These are phyloP conservation scores for Turritis glabra DNA, from an alignment of 345 rosid species.

Conservation along the genomic window DNA sequence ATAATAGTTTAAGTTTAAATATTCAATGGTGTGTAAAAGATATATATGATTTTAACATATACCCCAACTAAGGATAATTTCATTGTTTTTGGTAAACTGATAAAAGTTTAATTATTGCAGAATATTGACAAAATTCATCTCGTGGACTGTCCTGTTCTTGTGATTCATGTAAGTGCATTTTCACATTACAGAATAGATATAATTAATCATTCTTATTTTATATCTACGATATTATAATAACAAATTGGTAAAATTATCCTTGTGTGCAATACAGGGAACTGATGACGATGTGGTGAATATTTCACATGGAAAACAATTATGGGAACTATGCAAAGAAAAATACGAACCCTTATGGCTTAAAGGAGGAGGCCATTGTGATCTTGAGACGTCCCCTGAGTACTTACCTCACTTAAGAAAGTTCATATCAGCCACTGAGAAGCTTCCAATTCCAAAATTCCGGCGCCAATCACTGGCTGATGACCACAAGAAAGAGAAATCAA, in stretches of 20 bases:
- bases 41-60: too few relatives aligned
- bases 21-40: too few relatives aligned
- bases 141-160: constrained; percentile 79
- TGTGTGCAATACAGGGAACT: constrained; percentile 61
- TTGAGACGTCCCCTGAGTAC: constrained; percentile 81
- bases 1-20: neutral
- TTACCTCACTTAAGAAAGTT: constrained; percentile 74
- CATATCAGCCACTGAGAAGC: constrained; percentile 69
- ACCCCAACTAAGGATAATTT: neutral
- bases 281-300: constrained; percentile 75
- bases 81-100: constrained; percentile 13
- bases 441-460: constrained; percentile 40
- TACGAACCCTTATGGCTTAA: constrained; percentile 89
- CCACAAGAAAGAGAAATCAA: constrained; percentile 37
- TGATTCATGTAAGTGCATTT: constrained; percentile 72
- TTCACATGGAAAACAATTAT: constrained; percentile 85
- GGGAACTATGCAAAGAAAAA: constrained; percentile 82
- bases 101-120: constrained; percentile 38
- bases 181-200: neutral
- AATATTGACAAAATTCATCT: constrained; percentile 81
- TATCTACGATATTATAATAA: neutral
- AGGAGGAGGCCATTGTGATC: constrained; percentile 82
- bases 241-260: neutral
- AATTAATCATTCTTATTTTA: neutral
- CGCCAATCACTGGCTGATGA: constrained; percentile 22